Base-by-base conservation (phyloP, 163 green algal genomes). In the Prototheca wickerhamii region DNA sequence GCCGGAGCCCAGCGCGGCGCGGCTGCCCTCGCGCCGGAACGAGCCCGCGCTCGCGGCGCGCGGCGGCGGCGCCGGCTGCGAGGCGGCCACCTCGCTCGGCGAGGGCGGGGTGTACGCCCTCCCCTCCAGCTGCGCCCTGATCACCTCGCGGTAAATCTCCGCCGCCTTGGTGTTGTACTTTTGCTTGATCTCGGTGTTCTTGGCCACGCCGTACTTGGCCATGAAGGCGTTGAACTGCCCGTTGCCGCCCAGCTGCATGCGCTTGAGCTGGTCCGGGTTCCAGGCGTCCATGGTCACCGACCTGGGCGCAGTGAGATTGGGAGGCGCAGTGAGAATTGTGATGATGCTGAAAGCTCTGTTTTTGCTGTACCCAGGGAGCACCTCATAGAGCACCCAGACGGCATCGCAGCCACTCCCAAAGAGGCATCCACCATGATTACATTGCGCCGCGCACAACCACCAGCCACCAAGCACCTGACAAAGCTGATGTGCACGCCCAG, bases 401-500 rank as follows among this genome's bases (percentile, higher is more conserved):
- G 7, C 15, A 12, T 57, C 49, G 7, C 18, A 50, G 12, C 17
- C 17, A 12, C 30, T 25, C 12, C 12, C 30, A 60, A n/a, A n/a
- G n/a, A n/a, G n/a, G n/a, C n/a, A 10, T 58, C 50, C 50, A 32
- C 50, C 50, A 30, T 58, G 15, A 23, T 12, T 61, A 10, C 54
- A n/a, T 46, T 6, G 7, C 7, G 15, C 30, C 29, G 6, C 15
- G 6, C 44, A 60, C 60, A 28, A 43, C 21, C 34, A 23, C 23
- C 54, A 56, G 8, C n/a, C 18, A 64, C 26, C 5, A 54, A 1
- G 25, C 76, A 96, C 80, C 93, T 82, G 6, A 99, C 93, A 74
- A 98, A 99, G 64, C 76, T 91, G 68, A 98, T 89, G 71, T 99
- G 93, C 49, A 99, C 93, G 46, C 93, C 93, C 32, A 99, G 78